Percentiles rank a stretch among this genome's conserved stretches.
Conservation (phyloP, 2,329 filamentous ascomycete genomes). For the Pyrenophora seminiperda region DNA sequence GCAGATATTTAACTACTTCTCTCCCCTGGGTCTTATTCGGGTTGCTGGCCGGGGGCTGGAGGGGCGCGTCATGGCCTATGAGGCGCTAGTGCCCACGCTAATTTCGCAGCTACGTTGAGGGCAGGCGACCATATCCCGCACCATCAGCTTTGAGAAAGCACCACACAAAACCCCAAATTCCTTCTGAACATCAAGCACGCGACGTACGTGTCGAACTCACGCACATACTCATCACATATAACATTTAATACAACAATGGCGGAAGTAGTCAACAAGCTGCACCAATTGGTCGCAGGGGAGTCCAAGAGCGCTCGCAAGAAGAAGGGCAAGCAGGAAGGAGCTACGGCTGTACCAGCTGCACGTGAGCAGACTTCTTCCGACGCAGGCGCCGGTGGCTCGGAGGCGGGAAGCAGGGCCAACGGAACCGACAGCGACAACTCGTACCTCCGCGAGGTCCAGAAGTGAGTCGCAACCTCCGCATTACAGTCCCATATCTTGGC, state of each 20-base stretch:
- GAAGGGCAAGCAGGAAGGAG: slow-evolving; percentile 53
- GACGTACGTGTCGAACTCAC: slow-evolving; percentile 22
- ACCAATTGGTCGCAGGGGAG: slow-evolving; percentile 62
- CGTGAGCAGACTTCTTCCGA: slow-evolving; percentile 44
- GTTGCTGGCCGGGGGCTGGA: not conserved
- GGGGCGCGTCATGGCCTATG: slow-evolving; percentile 15
- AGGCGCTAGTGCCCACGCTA: slow-evolving; percentile 21
- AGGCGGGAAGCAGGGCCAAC: slow-evolving; percentile 53
- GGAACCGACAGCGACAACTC: slow-evolving; percentile 72
- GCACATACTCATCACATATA: slow-evolving; percentile 10
- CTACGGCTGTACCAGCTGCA: slow-evolving; percentile 52
- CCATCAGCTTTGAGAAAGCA: slow-evolving; percentile 17
- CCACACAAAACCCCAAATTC: slow-evolving; percentile 10
- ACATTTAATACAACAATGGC: slow-evolving; percentile 47
- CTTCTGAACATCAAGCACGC: slow-evolving; percentile 15
- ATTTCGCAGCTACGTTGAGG: slow-evolving; percentile 18
- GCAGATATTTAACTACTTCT: not conserved
- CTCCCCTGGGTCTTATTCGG: not conserved
- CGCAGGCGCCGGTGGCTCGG: slow-evolving; percentile 37
- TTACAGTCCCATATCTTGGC: not conserved
- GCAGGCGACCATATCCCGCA: slow-evolving; percentile 18
- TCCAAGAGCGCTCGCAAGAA: slow-evolving; percentile 61
- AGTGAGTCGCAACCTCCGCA: slow-evolving; percentile 62
- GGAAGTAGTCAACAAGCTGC: slow-evolving; percentile 66
- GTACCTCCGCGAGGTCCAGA: slow-evolving; percentile 87